These are phyloP conservation scores for Senecio squalidus DNA, from an alignment of 140 eudicot genomes.

Conservation along the genomic window DNA sequence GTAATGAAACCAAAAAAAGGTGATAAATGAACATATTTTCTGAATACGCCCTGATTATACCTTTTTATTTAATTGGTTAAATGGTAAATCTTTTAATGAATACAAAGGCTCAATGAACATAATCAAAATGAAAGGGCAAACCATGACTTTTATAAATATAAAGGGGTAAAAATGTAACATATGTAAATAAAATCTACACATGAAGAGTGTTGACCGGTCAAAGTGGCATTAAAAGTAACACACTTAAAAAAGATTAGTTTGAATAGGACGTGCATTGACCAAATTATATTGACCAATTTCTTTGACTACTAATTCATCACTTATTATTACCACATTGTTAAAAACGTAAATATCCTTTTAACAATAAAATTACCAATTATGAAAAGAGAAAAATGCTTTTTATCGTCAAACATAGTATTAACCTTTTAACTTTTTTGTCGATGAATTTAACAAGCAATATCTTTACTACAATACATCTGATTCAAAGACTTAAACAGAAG, in stretches of 20 bases:
- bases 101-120: neutral
- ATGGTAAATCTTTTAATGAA: neutral
- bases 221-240: conserved; percentile 44
- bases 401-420: no score
- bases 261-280: conserved; percentile 60
- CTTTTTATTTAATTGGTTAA: no score
- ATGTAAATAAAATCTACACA: conserved; percentile 13
- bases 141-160: conserved; percentile 3
- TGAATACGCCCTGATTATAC: no score
- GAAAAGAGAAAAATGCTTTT: no score
- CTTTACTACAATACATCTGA: no score
- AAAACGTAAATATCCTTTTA: neutral
- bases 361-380: neutral
- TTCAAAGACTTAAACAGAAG: no score
- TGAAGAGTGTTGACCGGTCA: conserved; percentile 57
- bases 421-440: no score
- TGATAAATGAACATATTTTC: no score
- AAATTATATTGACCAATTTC: conserved; percentile 17
- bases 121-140: conserved; percentile 4
- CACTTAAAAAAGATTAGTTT: conserved; percentile 31
- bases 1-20: no score
- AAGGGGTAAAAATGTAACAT: conserved; percentile 15
- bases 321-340: neutral
- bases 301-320: conserved; percentile 25
- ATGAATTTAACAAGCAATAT: no score